Evolutionary conservation across 495 filamentous ascomycete species (phyloP).

Genomic region (Letharia lupina): DNA sequence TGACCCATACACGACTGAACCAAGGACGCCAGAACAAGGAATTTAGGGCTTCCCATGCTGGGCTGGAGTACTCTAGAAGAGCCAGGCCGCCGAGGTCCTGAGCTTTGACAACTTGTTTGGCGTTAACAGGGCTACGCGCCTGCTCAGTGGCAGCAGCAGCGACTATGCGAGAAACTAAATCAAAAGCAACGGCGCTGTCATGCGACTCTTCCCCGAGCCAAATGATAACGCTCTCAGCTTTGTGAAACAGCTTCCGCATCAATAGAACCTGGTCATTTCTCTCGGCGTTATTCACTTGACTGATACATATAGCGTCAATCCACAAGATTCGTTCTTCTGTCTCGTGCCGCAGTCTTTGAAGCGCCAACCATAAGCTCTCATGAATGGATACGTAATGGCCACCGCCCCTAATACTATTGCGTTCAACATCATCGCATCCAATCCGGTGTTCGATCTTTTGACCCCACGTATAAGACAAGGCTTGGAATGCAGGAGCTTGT

Average conservation of each 20-base stretch:
- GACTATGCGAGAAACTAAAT: neutral
- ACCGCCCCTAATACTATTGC: too few species aligned
- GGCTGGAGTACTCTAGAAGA: neutral
- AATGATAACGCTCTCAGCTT: neutral
- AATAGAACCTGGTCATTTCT: neutral
- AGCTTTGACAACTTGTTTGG: neutral
- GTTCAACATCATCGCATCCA: neutral
- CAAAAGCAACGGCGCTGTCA: neutral
- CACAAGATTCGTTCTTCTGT: neutral
- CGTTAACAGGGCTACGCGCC: neutral
- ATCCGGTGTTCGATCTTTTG: neutral
- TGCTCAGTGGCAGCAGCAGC: neutral
- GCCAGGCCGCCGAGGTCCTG: neutral
- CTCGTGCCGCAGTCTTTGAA: constrained; percentile 3
- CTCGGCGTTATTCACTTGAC: neutral
- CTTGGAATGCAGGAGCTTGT: neutral
- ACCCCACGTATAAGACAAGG: constrained; percentile 3
- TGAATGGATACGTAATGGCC: neutral
- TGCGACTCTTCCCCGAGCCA: neutral
- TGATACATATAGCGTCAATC: neutral
- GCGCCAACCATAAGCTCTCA: neutral
- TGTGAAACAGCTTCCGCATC: neutral
- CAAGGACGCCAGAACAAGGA: neutral
- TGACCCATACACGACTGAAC: neutral
- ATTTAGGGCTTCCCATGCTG: constrained; percentile 1